These are phyloP conservation scores for Fusarium cicatricum DNA, from an alignment of 2,329 filamentous ascomycete species.

Conservation along the genomic window DNA sequence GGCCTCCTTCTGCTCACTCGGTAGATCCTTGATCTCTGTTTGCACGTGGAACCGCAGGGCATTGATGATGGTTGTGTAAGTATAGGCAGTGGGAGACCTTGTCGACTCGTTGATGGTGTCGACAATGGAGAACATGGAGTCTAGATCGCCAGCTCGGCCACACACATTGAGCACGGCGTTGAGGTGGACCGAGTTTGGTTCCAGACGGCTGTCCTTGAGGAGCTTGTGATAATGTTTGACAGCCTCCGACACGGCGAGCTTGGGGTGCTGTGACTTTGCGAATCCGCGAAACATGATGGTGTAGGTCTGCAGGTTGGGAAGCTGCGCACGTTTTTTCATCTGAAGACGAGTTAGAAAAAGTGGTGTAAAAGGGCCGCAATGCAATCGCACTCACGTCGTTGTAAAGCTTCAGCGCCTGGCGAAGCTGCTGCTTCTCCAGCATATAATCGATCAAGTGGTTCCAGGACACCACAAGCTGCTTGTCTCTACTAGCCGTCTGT, in stretches of 20 bases:
- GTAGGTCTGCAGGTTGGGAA: conserved; percentile 83
- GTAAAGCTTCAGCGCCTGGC: conserved; percentile 78
- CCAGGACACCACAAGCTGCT: conserved; percentile 80
- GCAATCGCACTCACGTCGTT: conserved; percentile 72
- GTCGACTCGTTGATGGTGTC: conserved; percentile 72
- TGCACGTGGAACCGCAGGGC: conserved; percentile 63
- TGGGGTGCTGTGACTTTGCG: conserved; percentile 64
- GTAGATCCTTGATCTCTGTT: conserved; percentile 39
- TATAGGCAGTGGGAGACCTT: conserved; percentile 70
- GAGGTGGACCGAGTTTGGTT: conserved; percentile 81
- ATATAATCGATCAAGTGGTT: conserved; percentile 82
- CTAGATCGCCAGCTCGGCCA: conserved; percentile 75
- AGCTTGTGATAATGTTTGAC: conserved; percentile 81
- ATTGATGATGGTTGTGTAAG: conserved; percentile 85
- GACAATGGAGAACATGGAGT: conserved; percentile 80
- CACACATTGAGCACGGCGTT: conserved; percentile 91
- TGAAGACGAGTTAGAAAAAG: conserved; percentile 45
- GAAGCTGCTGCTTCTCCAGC: conserved; percentile 67
- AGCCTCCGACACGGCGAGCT: conserved; percentile 71
- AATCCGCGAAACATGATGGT: conserved; percentile 84
- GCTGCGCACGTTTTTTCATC: conserved; percentile 94
- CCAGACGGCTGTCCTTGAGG: conserved; percentile 67
- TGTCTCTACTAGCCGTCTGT: conserved; percentile 71
- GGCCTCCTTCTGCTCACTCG: conserved; percentile 44
- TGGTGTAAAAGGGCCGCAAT: not conserved